phyloP scores from a whole-genome alignment of 2,329 filamentous ascomycete genomes.

The Neonectria punicea region DNA sequence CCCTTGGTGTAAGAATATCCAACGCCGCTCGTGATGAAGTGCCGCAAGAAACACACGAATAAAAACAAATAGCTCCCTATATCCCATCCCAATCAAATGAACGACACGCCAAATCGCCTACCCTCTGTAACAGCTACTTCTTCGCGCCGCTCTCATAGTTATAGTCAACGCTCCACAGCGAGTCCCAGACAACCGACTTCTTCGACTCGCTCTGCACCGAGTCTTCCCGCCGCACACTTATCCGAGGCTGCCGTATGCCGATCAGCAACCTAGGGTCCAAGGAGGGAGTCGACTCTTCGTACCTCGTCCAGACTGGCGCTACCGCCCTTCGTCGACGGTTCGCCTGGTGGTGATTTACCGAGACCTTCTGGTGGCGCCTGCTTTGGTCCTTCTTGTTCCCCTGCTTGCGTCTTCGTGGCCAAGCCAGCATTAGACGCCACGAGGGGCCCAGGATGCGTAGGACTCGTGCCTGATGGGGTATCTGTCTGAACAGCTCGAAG shows the following conservation, averaged over 20 bases:
- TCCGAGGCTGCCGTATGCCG: conserved; percentile 42
- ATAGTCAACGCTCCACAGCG: conserved; percentile 70
- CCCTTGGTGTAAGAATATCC: conserved; percentile 22
- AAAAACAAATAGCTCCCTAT: conserved; percentile 5
- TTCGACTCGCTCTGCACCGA: conserved; percentile 54
- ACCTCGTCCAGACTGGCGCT: conserved; percentile 57
- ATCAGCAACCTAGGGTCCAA: conserved; percentile 58
- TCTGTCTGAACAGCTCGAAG: conserved; percentile 61
- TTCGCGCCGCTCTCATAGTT: conserved; percentile 59
- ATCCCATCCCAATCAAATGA: neutral
- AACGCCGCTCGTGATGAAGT: conserved; percentile 26
- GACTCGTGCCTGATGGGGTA: conserved; percentile 53
- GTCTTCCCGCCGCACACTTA: conserved; percentile 51
- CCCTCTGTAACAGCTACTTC: conserved; percentile 34
- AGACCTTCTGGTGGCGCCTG: conserved; percentile 32
- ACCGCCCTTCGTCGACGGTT: conserved; percentile 38
- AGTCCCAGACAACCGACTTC: conserved; percentile 69
- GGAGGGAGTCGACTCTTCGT: conserved; percentile 63
- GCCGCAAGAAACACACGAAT: conserved; percentile 16
- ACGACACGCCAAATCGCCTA: conserved; percentile 10
- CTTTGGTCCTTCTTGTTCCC: conserved; percentile 27
- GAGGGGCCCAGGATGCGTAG: conserved; percentile 49
- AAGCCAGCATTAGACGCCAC: conserved; percentile 36
- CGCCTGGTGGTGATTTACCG: conserved; percentile 41
- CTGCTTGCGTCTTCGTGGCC: conserved; percentile 23